Percentiles rank a stretch among this genome's conserved stretches.
Evolutionary conservation across 163 green algal genomes (phyloP).

Genomic region (Chloromonas sp.): DNA sequence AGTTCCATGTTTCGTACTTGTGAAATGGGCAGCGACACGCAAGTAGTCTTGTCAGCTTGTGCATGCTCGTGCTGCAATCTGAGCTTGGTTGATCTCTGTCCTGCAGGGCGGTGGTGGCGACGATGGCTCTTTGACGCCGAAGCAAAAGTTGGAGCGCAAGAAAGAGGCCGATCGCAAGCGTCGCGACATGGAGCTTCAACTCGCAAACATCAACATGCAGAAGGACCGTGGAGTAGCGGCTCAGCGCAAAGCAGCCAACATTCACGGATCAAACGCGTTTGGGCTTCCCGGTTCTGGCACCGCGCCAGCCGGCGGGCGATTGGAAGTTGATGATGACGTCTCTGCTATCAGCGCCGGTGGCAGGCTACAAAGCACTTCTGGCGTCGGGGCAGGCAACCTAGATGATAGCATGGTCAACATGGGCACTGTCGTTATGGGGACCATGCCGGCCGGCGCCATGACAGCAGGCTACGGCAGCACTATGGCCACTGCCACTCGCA

Average conservation of each 20-base stretch:
- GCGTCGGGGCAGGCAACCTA: neutral
- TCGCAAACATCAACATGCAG: slow-evolving; percentile 10
- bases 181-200: slow-evolving; percentile 33
- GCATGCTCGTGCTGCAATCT: neutral
- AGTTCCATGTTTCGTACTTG: too few species aligned
- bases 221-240: slow-evolving; percentile 5
- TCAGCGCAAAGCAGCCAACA: slow-evolving; percentile 1
- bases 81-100: neutral
- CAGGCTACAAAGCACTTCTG: neutral
- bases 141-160: slow-evolving; percentile 28
- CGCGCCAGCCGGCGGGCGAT: neutral
- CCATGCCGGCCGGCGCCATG: neutral
- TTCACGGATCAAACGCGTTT: slow-evolving; percentile 4
- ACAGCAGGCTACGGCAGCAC: neutral
- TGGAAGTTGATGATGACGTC: neutral
- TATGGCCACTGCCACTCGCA: neutral
- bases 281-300: slow-evolving; percentile 1
- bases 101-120: neutral
- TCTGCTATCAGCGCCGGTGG: neutral
- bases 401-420: slow-evolving; percentile 23
- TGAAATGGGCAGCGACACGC: too few species aligned
- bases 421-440: slow-evolving; percentile 8
- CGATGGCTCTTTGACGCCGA: slow-evolving; percentile 30
- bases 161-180: slow-evolving; percentile 23
- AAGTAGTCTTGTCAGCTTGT: too few species aligned